phyloP scores from a whole-genome alignment of 495 filamentous ascomycete species.

The Aspergillus funiculosus region DNA sequence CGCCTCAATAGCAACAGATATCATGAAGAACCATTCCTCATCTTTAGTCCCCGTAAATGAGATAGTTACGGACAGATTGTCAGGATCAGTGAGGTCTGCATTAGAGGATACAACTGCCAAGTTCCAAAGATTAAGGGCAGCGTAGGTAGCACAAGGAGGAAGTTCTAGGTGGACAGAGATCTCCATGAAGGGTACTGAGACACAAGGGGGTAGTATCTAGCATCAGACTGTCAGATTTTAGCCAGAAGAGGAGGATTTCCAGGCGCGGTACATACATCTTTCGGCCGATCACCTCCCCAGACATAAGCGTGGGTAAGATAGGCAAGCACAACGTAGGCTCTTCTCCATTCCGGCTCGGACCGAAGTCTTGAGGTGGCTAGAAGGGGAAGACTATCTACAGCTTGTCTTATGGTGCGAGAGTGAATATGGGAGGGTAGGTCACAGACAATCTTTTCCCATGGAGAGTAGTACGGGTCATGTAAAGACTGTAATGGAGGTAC shows the following conservation, averaged over 20 bases:
- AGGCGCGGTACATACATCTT: slow-evolving; percentile 48
- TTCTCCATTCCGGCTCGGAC: slow-evolving; percentile 80
- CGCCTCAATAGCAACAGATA: slow-evolving; percentile 93
- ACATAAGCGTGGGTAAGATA: slow-evolving; percentile 91
- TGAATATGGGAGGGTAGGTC: slow-evolving; percentile 75
- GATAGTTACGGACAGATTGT: slow-evolving; percentile 72
- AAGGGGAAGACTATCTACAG: slow-evolving; percentile 71
- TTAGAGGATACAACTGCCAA: slow-evolving; percentile 68
- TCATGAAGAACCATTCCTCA: slow-evolving; percentile 96
- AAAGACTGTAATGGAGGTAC: slow-evolving; percentile 67
- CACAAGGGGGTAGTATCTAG: slow-evolving; percentile 70
- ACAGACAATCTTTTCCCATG: slow-evolving; percentile 75
- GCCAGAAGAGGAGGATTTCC: neutral
- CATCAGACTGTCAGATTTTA: neutral
- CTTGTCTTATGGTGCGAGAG: slow-evolving; percentile 63
- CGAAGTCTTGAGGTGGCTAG: slow-evolving; percentile 68
- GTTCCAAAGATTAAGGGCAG: slow-evolving; percentile 88
- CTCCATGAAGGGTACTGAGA: slow-evolving; percentile 74
- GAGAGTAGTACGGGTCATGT: slow-evolving; percentile 76
- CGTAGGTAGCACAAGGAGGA: slow-evolving; percentile 89
- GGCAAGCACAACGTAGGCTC: slow-evolving; percentile 78
- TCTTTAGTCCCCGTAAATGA: slow-evolving; percentile 92
- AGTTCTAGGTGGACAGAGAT: slow-evolving; percentile 77
- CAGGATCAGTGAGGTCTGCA: slow-evolving; percentile 69
- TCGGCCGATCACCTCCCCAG: slow-evolving; percentile 83